Conservation (phyloP, 2,329 filamentous ascomycete genomes). For the Verticillium albo-atrum region DNA sequence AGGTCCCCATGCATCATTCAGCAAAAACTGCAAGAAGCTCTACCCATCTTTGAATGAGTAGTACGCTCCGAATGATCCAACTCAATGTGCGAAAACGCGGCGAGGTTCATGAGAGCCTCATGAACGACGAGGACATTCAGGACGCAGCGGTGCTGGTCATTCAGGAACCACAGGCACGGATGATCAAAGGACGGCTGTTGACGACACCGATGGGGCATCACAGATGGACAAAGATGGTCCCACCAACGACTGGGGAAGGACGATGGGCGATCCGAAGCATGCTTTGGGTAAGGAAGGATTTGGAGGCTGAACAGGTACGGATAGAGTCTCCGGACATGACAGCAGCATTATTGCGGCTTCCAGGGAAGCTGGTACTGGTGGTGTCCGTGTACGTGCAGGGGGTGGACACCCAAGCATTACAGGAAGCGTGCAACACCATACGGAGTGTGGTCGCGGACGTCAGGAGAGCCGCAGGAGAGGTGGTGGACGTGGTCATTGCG, state of each 20-base stretch:
- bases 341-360: conserved; percentile 1
- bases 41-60: conserved; percentile 12
- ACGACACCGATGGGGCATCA: conserved; percentile 12
- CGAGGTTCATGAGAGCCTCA: conserved; percentile 12
- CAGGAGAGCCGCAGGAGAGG: neutral
- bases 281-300: conserved; percentile 12
- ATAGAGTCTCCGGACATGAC: neutral
- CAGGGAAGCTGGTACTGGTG: neutral
- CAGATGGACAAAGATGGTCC: conserved; percentile 13
- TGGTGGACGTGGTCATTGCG: conserved; percentile 5
- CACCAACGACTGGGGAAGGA: conserved; percentile 6
- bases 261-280: conserved; percentile 15
- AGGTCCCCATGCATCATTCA: conserved; percentile 15
- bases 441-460: neutral
- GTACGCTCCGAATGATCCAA: conserved; percentile 10
- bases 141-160: conserved; percentile 11
- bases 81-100: conserved; percentile 13
- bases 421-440: neutral
- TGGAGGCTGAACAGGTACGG: conserved; percentile 10
- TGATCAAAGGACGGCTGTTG: conserved; percentile 8
- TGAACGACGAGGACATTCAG: conserved; percentile 12
- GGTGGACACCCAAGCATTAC: neutral
- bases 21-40: conserved; percentile 14
- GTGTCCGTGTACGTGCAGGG: neutral
- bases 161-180: conserved; percentile 10